Evolutionary conservation across 345 rosid genomes (phyloP), one percentile per base, ranked within the genome.

Genomic region (Eucalyptus regnans): DNA sequence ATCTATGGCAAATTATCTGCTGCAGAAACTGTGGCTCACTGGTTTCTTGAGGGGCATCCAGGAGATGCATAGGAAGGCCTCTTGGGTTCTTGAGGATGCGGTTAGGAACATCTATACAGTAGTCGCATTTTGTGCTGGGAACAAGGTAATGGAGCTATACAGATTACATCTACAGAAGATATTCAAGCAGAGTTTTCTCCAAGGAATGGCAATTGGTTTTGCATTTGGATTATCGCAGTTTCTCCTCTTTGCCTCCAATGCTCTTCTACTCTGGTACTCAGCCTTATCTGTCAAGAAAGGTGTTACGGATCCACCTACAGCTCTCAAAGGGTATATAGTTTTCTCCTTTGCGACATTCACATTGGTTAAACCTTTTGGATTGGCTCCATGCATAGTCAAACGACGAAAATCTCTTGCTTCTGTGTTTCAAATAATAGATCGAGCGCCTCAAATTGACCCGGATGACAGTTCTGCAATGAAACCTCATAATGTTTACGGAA

Each of bases 41-140:
- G 99, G 99, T 93, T 98, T 98, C 92, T 98, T 99, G 31, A 94
- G 95, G 93, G 99, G 99, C 87, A 98, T 98, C 91, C 99, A 98
- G 94, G 98, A 97, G 93, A 97, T 97, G 99, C 99, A 98, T 90
- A 91, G 98, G 91, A 97, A 97, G 94, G 97, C 99, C 84, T 97
- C 99, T 62, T 92, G 96, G 92, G 99, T 97, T 88, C 99, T 98
- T 54, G 99, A 98, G 93, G 99, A 98, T 93, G 98, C 99, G 60
- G 99, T 98, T 87, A 96, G 99, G 90, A 98, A 98, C 92, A 97
- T 98, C 83, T 96, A 97, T 90, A 97, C 99, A 5, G 99, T 98
- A 31, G 99, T 98, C 68, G 97, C 99, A 86, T 98, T 96, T 92
- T 98, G 99, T 93, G 98, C 99, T 86, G 99, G 99, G 86, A 96